Evolutionary conservation across 768 basidiomycete genomes (phyloP).

Genomic region (Postia placenta): DNA sequence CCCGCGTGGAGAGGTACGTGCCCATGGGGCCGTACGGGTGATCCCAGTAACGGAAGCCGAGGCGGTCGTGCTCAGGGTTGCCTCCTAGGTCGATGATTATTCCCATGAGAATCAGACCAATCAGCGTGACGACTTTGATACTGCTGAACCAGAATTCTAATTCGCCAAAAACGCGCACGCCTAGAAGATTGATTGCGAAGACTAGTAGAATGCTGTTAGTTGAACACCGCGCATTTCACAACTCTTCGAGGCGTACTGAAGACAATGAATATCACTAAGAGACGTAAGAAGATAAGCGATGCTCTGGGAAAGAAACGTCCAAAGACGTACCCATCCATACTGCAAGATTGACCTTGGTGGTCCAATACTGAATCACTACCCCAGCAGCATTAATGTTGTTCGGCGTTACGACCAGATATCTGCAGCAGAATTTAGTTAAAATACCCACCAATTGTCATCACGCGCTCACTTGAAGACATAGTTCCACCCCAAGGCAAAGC

Average conservation of each 20-base stretch:
- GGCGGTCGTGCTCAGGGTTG: constrained; percentile 29
- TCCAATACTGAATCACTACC: constrained; percentile 32
- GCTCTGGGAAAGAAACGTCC: neutral
- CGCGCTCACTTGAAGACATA: constrained; percentile 46
- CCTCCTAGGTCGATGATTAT: constrained; percentile 62
- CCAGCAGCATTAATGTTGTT: constrained; percentile 63
- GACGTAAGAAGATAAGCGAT: constrained; percentile 2
- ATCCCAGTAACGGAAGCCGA: constrained; percentile 35
- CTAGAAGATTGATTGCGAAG: constrained; percentile 51
- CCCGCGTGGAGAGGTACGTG: constrained; percentile 37
- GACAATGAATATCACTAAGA: constrained; percentile 48
- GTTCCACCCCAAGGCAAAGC: constrained; percentile 63
- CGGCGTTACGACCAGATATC: constrained; percentile 55
- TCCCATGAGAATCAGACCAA: constrained; percentile 45
- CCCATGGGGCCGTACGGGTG: constrained; percentile 55
- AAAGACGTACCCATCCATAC: constrained; percentile 51
- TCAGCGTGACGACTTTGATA: constrained; percentile 51
- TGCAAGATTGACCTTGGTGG: constrained; percentile 31
- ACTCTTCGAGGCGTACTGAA: constrained; percentile 36
- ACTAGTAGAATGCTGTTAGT: constrained; percentile 31
- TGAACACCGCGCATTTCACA: neutral
- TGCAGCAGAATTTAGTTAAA: constrained; percentile 8
- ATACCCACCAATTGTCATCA: neutral
- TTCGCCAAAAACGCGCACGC: constrained; percentile 64
- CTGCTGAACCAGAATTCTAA: constrained; percentile 72